phyloP scores from a whole-genome alignment of 257 asterid species.

The Datura wrightii region DNA sequence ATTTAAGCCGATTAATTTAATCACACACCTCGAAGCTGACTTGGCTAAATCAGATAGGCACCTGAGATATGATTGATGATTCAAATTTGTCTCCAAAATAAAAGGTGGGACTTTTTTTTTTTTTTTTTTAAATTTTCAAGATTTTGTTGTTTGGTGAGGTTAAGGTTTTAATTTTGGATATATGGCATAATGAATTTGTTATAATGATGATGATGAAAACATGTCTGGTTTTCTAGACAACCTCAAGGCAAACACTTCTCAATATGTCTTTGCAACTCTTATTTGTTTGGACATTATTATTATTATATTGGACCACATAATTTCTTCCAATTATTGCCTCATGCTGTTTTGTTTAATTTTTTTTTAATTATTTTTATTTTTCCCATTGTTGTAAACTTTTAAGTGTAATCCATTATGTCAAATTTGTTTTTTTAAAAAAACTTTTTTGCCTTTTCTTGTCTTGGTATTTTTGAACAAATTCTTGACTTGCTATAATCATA shows the following conservation, averaged over 20 bases:
- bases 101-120: background rate
- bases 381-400: background rate
- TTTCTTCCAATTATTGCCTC: conserved; percentile 9
- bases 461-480: no score
- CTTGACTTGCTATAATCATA: background rate
- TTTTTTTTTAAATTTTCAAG: background rate
- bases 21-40: no score
- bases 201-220: background rate
- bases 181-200: background rate
- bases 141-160: conserved; percentile 23
- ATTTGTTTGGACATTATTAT: background rate
- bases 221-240: conserved; percentile 17
- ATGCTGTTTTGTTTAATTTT: background rate
- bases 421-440: background rate
- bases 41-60: background rate
- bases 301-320: background rate
- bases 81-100: background rate
- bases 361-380: background rate
- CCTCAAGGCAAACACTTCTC: background rate
- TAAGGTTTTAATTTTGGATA: background rate
- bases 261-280: background rate
- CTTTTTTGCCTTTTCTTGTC: background rate
- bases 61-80: background rate
- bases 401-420: background rate
- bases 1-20: no score